A percentile compares a stretch with the other conserved stretches of the same genome.
These are phyloP conservation scores for Calocybe gambosa DNA, from an alignment of 1,284 basidiomycete genomes.

Conservation along the genomic window DNA sequence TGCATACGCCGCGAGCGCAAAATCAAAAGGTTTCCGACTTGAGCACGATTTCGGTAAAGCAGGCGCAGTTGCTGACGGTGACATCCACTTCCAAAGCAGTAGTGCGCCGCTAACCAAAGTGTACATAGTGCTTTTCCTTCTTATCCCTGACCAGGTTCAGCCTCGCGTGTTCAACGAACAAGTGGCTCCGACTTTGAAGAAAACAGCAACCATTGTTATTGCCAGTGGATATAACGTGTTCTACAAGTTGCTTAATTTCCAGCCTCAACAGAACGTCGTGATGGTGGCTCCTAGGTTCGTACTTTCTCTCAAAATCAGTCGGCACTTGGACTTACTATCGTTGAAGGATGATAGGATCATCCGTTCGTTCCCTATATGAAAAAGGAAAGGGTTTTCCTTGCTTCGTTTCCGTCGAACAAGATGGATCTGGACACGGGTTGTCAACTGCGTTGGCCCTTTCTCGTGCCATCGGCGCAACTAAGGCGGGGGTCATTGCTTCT, in stretches of 20 bases:
- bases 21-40: constrained; percentile 49
- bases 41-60: constrained; percentile 54
- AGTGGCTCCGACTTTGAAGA: constrained; percentile 46
- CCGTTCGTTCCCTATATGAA: constrained; percentile 54
- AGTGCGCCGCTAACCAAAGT: neutral
- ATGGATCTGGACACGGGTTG: constrained; percentile 47
- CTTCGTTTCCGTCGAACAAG: constrained; percentile 60
- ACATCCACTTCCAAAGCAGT: constrained; percentile 3
- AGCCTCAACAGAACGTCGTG: constrained; percentile 50
- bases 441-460: constrained; percentile 47
- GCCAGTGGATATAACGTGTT: constrained; percentile 65
- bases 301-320: neutral
- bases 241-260: constrained; percentile 52
- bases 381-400: constrained; percentile 61
- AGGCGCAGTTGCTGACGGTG: constrained; percentile 50
- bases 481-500: constrained; percentile 59
- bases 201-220: constrained; percentile 44
- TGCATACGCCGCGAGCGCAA: constrained; percentile 51
- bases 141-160: constrained; percentile 61
- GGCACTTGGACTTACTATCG: neutral
- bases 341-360: constrained; percentile 57
- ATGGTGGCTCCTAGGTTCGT: constrained; percentile 60
- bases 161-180: constrained; percentile 53
- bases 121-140: constrained; percentile 47
- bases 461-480: constrained; percentile 55